Evolutionary conservation across 352 stramenopile genomes (phyloP).

Genomic region (Phytophthora pinifolia): DNA sequence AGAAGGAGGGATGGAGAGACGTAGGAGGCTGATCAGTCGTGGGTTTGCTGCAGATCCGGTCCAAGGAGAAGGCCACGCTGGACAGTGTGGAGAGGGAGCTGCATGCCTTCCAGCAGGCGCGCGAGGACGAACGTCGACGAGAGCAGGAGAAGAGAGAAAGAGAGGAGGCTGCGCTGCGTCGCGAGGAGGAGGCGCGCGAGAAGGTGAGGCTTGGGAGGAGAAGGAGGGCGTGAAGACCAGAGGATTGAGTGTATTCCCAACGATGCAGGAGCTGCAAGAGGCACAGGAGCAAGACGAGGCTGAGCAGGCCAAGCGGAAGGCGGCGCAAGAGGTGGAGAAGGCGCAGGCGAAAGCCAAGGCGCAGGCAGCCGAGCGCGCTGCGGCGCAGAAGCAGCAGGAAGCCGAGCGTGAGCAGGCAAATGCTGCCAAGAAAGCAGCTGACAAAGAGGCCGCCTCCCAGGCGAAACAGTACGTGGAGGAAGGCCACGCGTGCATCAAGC

Average conservation of each 20-base stretch:
- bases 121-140: constrained; percentile 29
- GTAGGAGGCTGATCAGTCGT: background rate
- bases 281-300: constrained; percentile 28
- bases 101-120: constrained; percentile 40
- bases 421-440: constrained; percentile 36
- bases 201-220: constrained; percentile 25
- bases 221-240: too few relatives aligned
- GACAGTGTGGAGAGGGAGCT: constrained; percentile 54
- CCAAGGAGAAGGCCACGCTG: constrained; percentile 40
- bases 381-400: constrained; percentile 31
- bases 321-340: constrained; percentile 29
- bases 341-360: constrained; percentile 36
- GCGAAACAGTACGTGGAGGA: constrained; percentile 50
- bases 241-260: background rate
- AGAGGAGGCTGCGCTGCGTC: constrained; percentile 33
- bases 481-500: constrained; percentile 43
- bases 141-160: constrained; percentile 36
- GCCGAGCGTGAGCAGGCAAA: constrained; percentile 34
- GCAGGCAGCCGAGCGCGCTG: constrained; percentile 29
- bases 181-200: constrained; percentile 38
- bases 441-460: constrained; percentile 33
- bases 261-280: constrained; percentile 25
- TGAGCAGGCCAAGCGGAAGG: constrained; percentile 26
- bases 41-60: constrained; percentile 30
- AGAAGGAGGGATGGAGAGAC: too few relatives aligned